Evolutionary conservation across 2,329 filamentous ascomycete genomes (phyloP).

Genomic region (Xylariaceae sp.): DNA sequence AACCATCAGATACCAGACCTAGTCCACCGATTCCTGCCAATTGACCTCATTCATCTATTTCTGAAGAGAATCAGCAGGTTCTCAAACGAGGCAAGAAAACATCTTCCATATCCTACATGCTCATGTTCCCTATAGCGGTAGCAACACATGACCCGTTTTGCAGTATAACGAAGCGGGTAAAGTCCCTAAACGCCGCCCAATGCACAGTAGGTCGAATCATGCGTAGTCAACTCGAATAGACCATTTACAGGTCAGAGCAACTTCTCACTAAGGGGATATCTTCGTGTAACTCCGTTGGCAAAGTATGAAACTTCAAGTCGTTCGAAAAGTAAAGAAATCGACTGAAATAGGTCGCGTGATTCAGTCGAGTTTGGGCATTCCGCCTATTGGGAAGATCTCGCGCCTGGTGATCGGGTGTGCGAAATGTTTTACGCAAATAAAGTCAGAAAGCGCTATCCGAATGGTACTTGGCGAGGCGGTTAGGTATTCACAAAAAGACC

Average conservation of each 20-base stretch:
- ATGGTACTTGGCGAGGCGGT: not conserved
- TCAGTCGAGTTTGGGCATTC: not conserved
- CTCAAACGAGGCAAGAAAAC: not conserved
- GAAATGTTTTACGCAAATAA: not conserved
- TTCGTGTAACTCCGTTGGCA: slow-evolving; percentile 2
- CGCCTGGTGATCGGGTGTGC: not conserved
- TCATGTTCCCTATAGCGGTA: not conserved
- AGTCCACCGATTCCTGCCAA: not conserved
- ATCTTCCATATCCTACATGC: not conserved
- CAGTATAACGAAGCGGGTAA: too few species aligned
- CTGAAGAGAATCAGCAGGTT: not conserved
- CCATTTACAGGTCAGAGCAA: too few species aligned
- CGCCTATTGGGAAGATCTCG: not conserved
- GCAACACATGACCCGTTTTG: too few species aligned
- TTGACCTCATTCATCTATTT: not conserved
- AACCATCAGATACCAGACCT: slow-evolving; percentile 1
- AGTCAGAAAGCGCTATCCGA: not conserved
- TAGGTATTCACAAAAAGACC: not conserved
- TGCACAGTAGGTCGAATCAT: too few species aligned
- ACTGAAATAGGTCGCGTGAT: not conserved
- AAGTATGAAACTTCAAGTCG: not conserved
- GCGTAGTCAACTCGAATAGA: too few species aligned
- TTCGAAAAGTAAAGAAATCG: not conserved
- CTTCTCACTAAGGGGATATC: slow-evolving; percentile 1
- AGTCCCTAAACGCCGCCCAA: too few species aligned